These are phyloP conservation scores for Crotalaria pallida DNA, from an alignment of 306 rosid genomes.

Conservation along the genomic window DNA sequence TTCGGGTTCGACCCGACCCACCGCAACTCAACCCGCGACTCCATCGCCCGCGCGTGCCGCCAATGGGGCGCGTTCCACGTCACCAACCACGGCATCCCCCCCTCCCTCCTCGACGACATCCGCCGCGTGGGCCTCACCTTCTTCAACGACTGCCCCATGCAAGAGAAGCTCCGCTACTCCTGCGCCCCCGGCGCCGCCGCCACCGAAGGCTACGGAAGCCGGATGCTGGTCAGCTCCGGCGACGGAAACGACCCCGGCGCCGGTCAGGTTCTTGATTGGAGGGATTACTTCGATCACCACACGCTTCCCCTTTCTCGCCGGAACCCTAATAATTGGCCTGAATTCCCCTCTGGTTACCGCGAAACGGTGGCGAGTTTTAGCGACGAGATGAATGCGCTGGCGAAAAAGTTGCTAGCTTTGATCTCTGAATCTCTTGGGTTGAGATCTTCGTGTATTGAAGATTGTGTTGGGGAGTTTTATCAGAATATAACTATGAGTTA, in stretches of 20 bases:
- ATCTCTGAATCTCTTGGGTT: slow-evolving; percentile 72
- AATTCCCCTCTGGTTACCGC: slow-evolving; percentile 53
- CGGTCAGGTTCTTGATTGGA: slow-evolving; percentile 63
- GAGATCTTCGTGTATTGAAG: slow-evolving; percentile 53
- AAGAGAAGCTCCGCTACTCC: slow-evolving; percentile 58
- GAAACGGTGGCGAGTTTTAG: slow-evolving; percentile 38
- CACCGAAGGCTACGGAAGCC: slow-evolving; percentile 86
- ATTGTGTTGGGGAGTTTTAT: slow-evolving; percentile 54
- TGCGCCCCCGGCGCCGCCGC: slow-evolving; percentile 51
- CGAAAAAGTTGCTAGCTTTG: slow-evolving; percentile 54
- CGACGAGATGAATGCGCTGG: slow-evolving; percentile 49
- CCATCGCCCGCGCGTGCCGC: slow-evolving; percentile 48
- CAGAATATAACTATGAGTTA: slow-evolving; percentile 88
- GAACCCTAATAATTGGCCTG: slow-evolving; percentile 67
- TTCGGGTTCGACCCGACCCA: slow-evolving; percentile 38
- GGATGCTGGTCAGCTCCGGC: slow-evolving; percentile 45
- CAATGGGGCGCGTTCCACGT: slow-evolving; percentile 91
- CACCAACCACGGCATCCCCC: slow-evolving; percentile 63
- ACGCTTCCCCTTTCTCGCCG: slow-evolving; percentile 80
- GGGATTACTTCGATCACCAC: slow-evolving; percentile 93
- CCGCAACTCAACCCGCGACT: slow-evolving; percentile 22
- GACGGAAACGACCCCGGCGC: slow-evolving; percentile 27
- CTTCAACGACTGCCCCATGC: slow-evolving; percentile 51
- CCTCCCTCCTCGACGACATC: slow-evolving; percentile 33
- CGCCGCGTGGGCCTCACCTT: slow-evolving; percentile 50